phyloP scores from a whole-genome alignment of 306 rosid genomes.

The Lathyrus sativus region DNA sequence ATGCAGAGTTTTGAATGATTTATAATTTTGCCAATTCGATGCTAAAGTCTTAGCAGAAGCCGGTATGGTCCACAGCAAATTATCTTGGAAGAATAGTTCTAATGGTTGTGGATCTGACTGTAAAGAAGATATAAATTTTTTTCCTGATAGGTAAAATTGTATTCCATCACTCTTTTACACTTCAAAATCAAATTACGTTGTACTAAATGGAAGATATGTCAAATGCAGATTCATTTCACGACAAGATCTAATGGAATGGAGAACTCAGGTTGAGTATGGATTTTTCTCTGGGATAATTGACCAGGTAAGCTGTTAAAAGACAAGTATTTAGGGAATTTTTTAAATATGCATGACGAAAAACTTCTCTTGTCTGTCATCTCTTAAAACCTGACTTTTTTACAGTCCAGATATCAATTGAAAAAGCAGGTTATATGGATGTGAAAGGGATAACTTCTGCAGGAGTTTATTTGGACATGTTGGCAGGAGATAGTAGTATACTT shows the following conservation, averaged over 20 bases:
- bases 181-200: slow-evolving; percentile 29
- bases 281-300: slow-evolving; percentile 51
- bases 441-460: slow-evolving; percentile 67
- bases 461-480: slow-evolving; percentile 73
- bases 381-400: slow-evolving; percentile 87
- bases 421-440: slow-evolving; percentile 84
- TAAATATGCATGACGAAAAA: slow-evolving; percentile 32
- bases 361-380: slow-evolving; percentile 54
- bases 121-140: slow-evolving; percentile 48
- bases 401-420: slow-evolving; percentile 91
- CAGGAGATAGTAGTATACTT: slow-evolving; percentile 70
- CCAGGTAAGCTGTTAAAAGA: slow-evolving; percentile 58
- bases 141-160: slow-evolving; percentile 68
- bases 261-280: slow-evolving; percentile 79
- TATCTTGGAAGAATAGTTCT: slow-evolving; percentile 47
- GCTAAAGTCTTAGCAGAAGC: slow-evolving; percentile 83
- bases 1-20: slow-evolving; percentile 34
- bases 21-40: slow-evolving; percentile 31
- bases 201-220: slow-evolving; percentile 33
- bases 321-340: slow-evolving; percentile 7
- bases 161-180: slow-evolving; percentile 5
- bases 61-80: slow-evolving; percentile 81
- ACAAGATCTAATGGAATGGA: slow-evolving; percentile 87
- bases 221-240: slow-evolving; percentile 78
- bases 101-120: slow-evolving; percentile 39